Conservation (phyloP, 306 rosid genomes). For the Mimosa pudica region DNA sequence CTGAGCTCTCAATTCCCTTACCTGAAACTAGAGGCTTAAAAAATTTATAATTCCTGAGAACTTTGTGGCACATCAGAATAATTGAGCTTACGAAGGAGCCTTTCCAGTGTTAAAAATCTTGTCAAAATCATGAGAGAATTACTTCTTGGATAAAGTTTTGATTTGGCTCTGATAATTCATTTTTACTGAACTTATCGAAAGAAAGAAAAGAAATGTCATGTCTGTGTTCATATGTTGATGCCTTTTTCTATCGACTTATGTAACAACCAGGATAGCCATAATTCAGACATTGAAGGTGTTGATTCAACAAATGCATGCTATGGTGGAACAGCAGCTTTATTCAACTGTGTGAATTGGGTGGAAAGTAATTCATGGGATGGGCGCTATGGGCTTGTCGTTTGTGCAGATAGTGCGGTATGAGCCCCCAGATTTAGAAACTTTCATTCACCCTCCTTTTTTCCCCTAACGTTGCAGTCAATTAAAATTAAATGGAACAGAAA, state of each 20-base stretch:
- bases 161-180: background rate
- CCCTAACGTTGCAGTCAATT: background rate
- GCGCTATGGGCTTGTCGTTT: slow-evolving; percentile 96
- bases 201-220: background rate
- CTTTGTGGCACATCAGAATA: background rate
- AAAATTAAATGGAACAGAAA: slow-evolving; percentile 11
- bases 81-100: background rate
- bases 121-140: background rate
- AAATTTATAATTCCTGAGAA: background rate
- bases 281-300: slow-evolving; percentile 93
- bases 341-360: slow-evolving; percentile 98
- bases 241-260: slow-evolving; percentile 23
- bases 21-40: background rate
- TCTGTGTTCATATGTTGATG: slow-evolving; percentile 13
- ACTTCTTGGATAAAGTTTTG: background rate
- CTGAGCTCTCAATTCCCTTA: background rate
- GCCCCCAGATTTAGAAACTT: background rate
- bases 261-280: slow-evolving; percentile 60
- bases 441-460: background rate
- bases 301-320: slow-evolving; percentile 98
- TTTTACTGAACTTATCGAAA: background rate
- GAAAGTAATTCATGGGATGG: slow-evolving; percentile 99
- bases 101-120: background rate
- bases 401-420: slow-evolving; percentile 95
- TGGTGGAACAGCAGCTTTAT: slow-evolving; percentile 97